These are phyloP conservation scores for Moniliella sp. DNA, from an alignment of 1,284 basidiomycete genomes.

Conservation along the genomic window DNA sequence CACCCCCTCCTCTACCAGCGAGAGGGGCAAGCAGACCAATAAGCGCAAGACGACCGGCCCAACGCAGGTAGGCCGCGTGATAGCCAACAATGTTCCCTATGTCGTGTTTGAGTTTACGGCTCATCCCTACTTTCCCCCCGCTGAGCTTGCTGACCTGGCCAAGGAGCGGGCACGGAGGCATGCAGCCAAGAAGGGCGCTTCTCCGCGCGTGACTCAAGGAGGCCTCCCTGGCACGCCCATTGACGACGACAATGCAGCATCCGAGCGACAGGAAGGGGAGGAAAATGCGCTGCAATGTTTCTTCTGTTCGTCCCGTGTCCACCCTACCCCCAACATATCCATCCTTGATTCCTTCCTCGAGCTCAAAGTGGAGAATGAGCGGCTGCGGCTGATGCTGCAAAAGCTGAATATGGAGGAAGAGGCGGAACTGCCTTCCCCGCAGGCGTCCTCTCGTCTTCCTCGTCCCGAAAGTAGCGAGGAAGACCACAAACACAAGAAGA, in stretches of 20 bases:
- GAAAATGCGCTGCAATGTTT: conserved; percentile 10
- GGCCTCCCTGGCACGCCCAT: background rate
- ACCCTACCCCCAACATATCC: conserved; percentile 20
- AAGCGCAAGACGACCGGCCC: too few species aligned
- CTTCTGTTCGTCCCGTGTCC: conserved; percentile 19
- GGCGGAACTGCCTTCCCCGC: too few species aligned
- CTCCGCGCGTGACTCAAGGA: conserved; percentile 1
- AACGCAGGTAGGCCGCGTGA: too few species aligned
- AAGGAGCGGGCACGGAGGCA: too few species aligned
- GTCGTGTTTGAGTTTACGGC: conserved; percentile 23
- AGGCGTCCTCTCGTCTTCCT: too few species aligned
- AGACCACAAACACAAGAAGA: background rate
- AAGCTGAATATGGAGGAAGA: background rate
- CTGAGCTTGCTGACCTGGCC: conserved; percentile 3
- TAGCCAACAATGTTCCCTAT: conserved; percentile 3
- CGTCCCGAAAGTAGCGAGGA: too few species aligned
- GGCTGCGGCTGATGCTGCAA: conserved; percentile 10
- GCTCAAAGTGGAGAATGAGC: conserved; percentile 27
- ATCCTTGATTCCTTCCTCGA: conserved; percentile 28
- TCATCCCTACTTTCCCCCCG: conserved; percentile 17
- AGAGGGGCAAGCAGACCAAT: too few species aligned
- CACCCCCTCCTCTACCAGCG: too few species aligned
- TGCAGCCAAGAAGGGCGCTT: too few species aligned
- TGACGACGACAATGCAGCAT: background rate
- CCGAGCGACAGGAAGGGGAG: background rate